A percentile compares a stretch with the other conserved stretches of the same genome.
Evolutionary conservation across 805 yeast species (phyloP).

Genomic region (Dipodascus geniculatus): DNA sequence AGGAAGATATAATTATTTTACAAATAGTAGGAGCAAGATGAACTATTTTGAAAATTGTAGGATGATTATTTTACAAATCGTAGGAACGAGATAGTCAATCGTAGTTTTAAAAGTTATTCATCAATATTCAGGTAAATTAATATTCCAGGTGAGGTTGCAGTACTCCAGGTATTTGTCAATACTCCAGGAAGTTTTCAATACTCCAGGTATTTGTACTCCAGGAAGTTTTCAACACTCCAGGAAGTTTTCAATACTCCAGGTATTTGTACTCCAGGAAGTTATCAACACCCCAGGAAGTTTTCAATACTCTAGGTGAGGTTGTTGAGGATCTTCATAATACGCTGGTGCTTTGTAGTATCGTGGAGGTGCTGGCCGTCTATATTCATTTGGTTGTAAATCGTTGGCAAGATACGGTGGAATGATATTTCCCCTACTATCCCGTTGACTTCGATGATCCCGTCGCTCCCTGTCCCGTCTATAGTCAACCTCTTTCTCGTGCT

Average conservation of each 20-base stretch:
- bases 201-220: too few species aligned
- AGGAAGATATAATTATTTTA: background rate
- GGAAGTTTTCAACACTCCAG: too few species aligned
- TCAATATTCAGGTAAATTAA: too few species aligned
- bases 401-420: background rate
- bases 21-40: background rate
- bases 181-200: too few species aligned
- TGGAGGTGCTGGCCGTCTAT: slow-evolving; percentile 18
- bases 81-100: too few species aligned
- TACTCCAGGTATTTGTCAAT: too few species aligned
- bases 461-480: slow-evolving; percentile 5
- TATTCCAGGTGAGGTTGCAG: too few species aligned
- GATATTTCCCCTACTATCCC: slow-evolving; percentile 7
- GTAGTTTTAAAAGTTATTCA: too few species aligned
- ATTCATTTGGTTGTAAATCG: slow-evolving; percentile 11
- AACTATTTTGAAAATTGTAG: too few species aligned
- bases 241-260: too few species aligned
- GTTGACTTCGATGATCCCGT: background rate
- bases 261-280: too few species aligned
- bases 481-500: slow-evolving; percentile 14
- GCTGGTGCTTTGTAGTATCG: background rate
- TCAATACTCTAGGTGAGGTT: background rate
- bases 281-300: background rate
- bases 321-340: slow-evolving; percentile 1
- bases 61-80: too few species aligned